A percentile compares a stretch with the other conserved stretches of the same genome.
phyloP scores from a whole-genome alignment of 2,329 filamentous ascomycete genomes.

The Aureobasidium sp. region DNA sequence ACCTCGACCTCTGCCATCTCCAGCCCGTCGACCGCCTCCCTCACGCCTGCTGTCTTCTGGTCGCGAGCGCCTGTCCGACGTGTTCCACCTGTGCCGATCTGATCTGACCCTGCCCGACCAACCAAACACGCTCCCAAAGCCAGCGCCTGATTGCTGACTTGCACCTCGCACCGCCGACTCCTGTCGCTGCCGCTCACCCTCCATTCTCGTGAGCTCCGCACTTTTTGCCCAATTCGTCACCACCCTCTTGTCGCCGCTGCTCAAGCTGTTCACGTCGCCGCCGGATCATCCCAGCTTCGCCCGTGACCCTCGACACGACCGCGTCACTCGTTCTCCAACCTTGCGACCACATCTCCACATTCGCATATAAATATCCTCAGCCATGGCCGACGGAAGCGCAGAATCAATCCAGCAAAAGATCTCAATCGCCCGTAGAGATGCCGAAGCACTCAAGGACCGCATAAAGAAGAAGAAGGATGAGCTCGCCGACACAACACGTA shows the following conservation, averaged over 20 bases:
- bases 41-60: background rate
- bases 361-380: slow-evolving; percentile 12
- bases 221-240: background rate
- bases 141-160: slow-evolving; percentile 13
- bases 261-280: background rate
- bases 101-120: slow-evolving; percentile 7
- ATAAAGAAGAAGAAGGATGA: slow-evolving; percentile 99
- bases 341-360: background rate
- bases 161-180: slow-evolving; percentile 8
- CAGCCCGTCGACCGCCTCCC: background rate
- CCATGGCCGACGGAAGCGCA: slow-evolving; percentile 44
- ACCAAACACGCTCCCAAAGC: slow-evolving; percentile 1
- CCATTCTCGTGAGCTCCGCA: slow-evolving; percentile 10
- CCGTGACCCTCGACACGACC: background rate
- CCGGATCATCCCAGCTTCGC: background rate
- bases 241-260: background rate
- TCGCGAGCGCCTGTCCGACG: background rate
- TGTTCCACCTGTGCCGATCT: slow-evolving; percentile 3
- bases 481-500: slow-evolving; percentile 94
- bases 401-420: slow-evolving; percentile 56
- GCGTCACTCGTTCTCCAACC: background rate
- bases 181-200: slow-evolving; percentile 8
- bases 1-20: background rate
- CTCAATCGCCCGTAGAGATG: slow-evolving; percentile 95
- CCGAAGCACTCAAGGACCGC: slow-evolving; percentile 92